A percentile compares a stretch with the other conserved stretches of the same genome.
Evolutionary conservation across 345 rosid species (phyloP).

Genomic region (Eucalyptus pauciflora): DNA sequence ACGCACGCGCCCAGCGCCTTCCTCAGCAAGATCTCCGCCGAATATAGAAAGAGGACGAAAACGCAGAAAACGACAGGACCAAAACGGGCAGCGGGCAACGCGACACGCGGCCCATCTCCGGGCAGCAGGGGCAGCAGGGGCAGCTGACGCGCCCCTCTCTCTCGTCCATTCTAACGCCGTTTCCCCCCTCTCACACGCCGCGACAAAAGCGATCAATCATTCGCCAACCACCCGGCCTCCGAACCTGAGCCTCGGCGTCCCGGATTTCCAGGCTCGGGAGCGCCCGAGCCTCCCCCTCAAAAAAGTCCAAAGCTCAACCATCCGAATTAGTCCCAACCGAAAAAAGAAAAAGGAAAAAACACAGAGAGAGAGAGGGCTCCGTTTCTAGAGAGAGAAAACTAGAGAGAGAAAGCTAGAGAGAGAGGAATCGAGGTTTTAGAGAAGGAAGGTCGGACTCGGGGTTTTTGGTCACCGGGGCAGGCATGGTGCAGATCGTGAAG

Average conservation of each 20-base stretch:
- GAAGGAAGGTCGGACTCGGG: slow-evolving; percentile 10
- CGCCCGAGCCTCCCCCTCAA: neutral
- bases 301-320: slow-evolving; percentile 5
- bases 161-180: neutral
- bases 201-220: slow-evolving; percentile 13
- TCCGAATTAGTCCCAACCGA: neutral
- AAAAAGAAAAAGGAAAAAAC: neutral
- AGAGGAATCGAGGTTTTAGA: neutral
- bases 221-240: slow-evolving; percentile 5
- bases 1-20: neutral
- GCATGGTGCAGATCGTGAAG: slow-evolving; percentile 88
- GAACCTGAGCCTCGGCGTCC: slow-evolving; percentile 26
- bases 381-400: neutral
- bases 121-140: slow-evolving; percentile 29
- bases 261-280: slow-evolving; percentile 1
- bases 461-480: slow-evolving; percentile 20
- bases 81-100: neutral
- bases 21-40: neutral
- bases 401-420: neutral
- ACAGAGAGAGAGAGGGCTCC: neutral
- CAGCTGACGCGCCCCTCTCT: neutral
- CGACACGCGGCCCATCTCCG: neutral
- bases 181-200: neutral
- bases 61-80: neutral
- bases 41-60: neutral